These are phyloP conservation scores for Dothistroma pini DNA, from an alignment of 2,329 filamentous ascomycete species.

Conservation along the genomic window DNA sequence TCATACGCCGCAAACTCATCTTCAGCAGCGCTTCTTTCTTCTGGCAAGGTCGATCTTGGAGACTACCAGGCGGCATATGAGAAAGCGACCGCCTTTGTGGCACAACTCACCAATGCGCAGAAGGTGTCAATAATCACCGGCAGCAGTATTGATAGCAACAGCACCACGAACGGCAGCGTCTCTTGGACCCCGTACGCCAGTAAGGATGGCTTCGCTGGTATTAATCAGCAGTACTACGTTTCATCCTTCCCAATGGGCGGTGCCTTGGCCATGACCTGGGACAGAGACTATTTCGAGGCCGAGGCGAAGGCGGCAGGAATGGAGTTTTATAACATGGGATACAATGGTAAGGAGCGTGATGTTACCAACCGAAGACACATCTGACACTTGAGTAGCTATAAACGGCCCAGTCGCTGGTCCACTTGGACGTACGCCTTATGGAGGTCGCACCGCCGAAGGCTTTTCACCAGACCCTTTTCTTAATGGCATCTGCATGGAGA, in stretches of 20 bases:
- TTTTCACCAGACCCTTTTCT: slow-evolving; percentile 66
- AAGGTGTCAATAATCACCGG: slow-evolving; percentile 22
- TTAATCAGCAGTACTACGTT: slow-evolving; percentile 26
- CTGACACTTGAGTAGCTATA: slow-evolving; percentile 8
- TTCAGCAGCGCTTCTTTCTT: slow-evolving; percentile 12
- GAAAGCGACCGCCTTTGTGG: slow-evolving; percentile 15
- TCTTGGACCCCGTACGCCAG: slow-evolving; percentile 23
- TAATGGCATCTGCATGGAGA: slow-evolving; percentile 64
- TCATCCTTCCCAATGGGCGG: slow-evolving; percentile 24
- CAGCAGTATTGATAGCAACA: slow-evolving; percentile 19
- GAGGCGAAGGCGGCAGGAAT: slow-evolving; percentile 20
- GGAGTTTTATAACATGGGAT: slow-evolving; percentile 25
- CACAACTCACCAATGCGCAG: slow-evolving; percentile 14
- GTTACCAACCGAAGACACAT: not conserved
- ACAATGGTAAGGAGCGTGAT: slow-evolving; percentile 13
- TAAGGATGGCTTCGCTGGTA: slow-evolving; percentile 25
- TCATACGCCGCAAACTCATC: slow-evolving; percentile 9
- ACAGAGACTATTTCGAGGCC: slow-evolving; percentile 18
- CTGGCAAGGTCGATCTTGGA: slow-evolving; percentile 15
- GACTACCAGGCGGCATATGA: slow-evolving; percentile 16
- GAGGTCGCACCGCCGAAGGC: slow-evolving; percentile 45
- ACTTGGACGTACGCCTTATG: slow-evolving; percentile 16
- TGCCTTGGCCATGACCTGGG: slow-evolving; percentile 28
- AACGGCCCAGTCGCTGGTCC: slow-evolving; percentile 21
- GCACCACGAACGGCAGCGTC: slow-evolving; percentile 9